Base-by-base conservation (phyloP, 2,329 filamentous ascomycete species). In the Neurospora crassa region DNA sequence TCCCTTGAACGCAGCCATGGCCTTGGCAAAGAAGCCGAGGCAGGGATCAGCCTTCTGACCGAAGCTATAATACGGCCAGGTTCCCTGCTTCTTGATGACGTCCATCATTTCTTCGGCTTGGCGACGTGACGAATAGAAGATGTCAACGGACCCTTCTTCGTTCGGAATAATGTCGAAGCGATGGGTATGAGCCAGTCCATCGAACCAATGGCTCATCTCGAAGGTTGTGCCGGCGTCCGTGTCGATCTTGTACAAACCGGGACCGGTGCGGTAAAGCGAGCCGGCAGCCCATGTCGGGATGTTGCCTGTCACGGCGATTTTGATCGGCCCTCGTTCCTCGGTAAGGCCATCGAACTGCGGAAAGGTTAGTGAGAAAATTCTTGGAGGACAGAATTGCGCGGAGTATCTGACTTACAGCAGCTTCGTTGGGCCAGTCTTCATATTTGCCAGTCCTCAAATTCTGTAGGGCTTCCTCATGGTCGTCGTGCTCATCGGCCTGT, bases 161-260 rank as follows among this genome's bases (percentile, higher is more conserved):
- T 80, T 76, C 1, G 67, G 84, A 5, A 88, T 76, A 29, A 95
- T 91, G 71, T 92, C 86, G 78, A 95, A 96, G 37, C 87, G 88
- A 80, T 95, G 91, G 1, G 89, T 84, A 70, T 92, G 87, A 10
- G 88, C 86, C 72, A 93, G 89, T 6, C 91, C 91, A 78, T 96
- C 93, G 75, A 96, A 96, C 92, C 92, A 96, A 79, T 96, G 92
- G 1, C 85, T 87, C 14, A 90, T 83, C 41, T 84, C 82, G 76
- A 90, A 89, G 0, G 84, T 87, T n/a, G 89, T 88, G 3, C 84
- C 83, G 2, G 86, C 80, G 0, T 88, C 89, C 63, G 81, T 78
- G n/a, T 89, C 83, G 3, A 93, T 81, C 45, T 86, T 85, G 78
- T 86, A 88, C 40, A 87, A 84, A 0, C 92, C 91, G 0, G 92